Percentiles rank a stretch among this genome's conserved stretches.
Conservation (phyloP, 2,329 filamentous ascomycete species). For the Coleophoma eucalyptorum region DNA sequence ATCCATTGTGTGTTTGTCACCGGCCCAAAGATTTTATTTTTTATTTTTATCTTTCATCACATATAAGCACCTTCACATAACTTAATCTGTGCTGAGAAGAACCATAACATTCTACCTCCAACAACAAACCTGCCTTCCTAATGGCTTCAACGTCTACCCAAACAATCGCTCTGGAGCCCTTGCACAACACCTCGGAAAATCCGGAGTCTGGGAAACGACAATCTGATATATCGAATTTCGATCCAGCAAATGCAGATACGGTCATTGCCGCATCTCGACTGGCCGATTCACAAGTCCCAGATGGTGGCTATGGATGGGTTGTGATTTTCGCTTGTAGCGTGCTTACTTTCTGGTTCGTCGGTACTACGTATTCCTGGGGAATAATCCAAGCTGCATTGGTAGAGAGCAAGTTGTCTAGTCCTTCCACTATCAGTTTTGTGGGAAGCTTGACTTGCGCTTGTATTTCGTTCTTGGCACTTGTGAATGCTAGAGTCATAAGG, state of each 20-base stretch:
- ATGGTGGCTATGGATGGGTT: slow-evolving; percentile 54
- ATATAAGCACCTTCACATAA: no score
- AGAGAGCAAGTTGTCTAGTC: slow-evolving; percentile 38
- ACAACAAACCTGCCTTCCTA: no score
- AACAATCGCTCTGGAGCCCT: no score
- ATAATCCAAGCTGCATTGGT: slow-evolving; percentile 55
- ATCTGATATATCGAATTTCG: no score
- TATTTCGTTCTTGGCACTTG: slow-evolving; percentile 46
- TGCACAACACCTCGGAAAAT: no score
- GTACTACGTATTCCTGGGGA: slow-evolving; percentile 56
- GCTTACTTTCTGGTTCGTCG: slow-evolving; percentile 53
- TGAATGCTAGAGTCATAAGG: slow-evolving; percentile 47
- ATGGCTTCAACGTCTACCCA: no score
- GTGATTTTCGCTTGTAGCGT: slow-evolving; percentile 46
- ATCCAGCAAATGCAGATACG: slow-evolving; percentile 22
- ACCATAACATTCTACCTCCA: no score
- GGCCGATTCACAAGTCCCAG: slow-evolving; percentile 42
- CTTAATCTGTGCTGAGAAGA: no score
- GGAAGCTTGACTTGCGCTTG: slow-evolving; percentile 47
- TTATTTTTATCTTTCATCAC: no score
- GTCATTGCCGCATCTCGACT: slow-evolving; percentile 38
- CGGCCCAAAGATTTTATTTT: no score
- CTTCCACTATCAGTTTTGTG: slow-evolving; percentile 54
- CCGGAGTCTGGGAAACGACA: no score
- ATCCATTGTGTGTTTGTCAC: no score